phyloP scores from a whole-genome alignment of 176 grass and related monocot species.

The Phragmites australis region DNA sequence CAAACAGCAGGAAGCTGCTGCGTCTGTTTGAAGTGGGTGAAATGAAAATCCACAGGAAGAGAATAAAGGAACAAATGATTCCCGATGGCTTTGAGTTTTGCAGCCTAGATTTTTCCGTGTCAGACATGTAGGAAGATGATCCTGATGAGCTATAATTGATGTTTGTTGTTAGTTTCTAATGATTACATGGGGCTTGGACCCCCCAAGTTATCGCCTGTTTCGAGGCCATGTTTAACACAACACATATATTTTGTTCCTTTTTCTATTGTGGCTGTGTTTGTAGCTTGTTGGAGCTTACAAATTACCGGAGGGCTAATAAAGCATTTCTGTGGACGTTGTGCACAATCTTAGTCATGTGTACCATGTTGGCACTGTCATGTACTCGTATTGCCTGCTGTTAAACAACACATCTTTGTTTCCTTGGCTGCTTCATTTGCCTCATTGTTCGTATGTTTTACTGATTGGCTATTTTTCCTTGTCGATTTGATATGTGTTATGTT shows the following conservation, averaged over 20 bases:
- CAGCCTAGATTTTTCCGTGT: conserved; percentile 43
- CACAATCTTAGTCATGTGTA: not conserved
- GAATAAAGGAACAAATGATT: conserved; percentile 37
- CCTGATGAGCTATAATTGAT: not conserved
- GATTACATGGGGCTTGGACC: not conserved
- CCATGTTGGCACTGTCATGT: not conserved
- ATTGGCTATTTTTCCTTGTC: not conserved
- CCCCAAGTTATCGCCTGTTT: not conserved
- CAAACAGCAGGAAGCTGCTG: conserved; percentile 52
- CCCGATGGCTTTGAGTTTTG: conserved; percentile 49
- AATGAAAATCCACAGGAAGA: not conserved
- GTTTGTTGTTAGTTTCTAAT: conserved; percentile 23
- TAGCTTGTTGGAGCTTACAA: conserved; percentile 33
- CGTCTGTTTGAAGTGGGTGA: conserved; percentile 52
- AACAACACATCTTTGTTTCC: not conserved
- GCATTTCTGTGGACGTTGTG: not conserved
- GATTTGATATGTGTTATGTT: not conserved
- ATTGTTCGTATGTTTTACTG: not conserved
- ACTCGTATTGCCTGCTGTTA: not conserved
- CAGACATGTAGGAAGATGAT: conserved; percentile 24
- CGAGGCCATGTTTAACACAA: conserved; percentile 8
- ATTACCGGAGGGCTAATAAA: conserved; percentile 40
- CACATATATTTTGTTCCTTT: conserved; percentile 27
- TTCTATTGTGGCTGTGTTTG: not conserved
- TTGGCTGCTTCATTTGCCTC: not conserved